Evolutionary conservation across 164 flowering plant species (phyloP).

Genomic region (Chimonanthus praecox): DNA sequence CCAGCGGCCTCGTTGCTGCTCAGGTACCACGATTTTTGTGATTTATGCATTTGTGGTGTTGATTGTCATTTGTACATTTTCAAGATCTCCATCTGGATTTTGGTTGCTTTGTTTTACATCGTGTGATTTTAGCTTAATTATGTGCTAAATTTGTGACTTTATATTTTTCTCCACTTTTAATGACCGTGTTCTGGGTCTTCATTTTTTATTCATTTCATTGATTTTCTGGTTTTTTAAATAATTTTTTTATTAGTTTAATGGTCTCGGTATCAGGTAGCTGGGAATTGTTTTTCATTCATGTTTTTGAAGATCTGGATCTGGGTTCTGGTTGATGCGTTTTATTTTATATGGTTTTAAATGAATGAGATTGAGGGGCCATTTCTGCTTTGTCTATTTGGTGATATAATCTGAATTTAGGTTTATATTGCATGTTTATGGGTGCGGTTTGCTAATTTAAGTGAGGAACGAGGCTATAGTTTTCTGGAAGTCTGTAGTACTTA

Average conservation of each 20-base stretch:
- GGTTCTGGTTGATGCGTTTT: neutral
- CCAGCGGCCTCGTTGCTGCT: slow-evolving; percentile 98
- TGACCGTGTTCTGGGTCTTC: too few relatives aligned
- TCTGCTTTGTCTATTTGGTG: neutral
- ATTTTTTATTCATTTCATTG: neutral
- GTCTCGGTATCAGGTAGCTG: neutral
- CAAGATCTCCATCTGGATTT: slow-evolving; percentile 8
- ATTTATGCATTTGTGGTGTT: neutral
- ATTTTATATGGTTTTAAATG: neutral
- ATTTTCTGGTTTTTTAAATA: neutral
- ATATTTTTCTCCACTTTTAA: too few relatives aligned
- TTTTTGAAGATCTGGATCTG: slow-evolving; percentile 7
- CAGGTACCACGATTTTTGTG: slow-evolving; percentile 35
- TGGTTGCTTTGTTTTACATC: neutral
- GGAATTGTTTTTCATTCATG: neutral
- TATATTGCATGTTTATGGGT: neutral
- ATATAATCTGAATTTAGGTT: neutral
- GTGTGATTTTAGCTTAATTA: too few relatives aligned
- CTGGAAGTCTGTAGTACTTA: too few relatives aligned
- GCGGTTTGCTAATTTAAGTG: neutral
- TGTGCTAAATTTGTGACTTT: too few relatives aligned
- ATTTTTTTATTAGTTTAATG: neutral
- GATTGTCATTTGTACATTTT: neutral
- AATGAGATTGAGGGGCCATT: too few relatives aligned
- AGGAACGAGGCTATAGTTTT: too few relatives aligned